Evolutionary conservation across 108 stramenopile species (phyloP).

Genomic region (Halocafeteria seosinensis): DNA sequence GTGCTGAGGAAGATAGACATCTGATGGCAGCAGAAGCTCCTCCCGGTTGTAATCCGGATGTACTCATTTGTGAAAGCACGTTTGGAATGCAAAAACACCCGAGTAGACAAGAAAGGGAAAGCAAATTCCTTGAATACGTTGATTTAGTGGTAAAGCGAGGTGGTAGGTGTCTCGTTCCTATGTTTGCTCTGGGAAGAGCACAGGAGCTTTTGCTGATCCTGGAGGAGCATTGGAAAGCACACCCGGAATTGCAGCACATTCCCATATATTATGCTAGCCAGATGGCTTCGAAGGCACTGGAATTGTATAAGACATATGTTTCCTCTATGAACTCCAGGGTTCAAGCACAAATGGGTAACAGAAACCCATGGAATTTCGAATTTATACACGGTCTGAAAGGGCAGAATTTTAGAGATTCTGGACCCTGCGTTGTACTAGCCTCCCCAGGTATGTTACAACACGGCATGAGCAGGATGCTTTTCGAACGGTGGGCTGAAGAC

Average conservation of each 20-base stretch:
- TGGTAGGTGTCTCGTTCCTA: conserved; percentile 83
- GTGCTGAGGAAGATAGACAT: conserved; percentile 86
- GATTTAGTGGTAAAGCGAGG: conserved; percentile 65
- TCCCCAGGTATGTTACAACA: conserved; percentile 92
- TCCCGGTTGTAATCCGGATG: conserved; percentile 47
- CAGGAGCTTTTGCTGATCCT: conserved; percentile 89
- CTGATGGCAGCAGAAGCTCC: conserved; percentile 90
- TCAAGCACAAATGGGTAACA: conserved; percentile 70
- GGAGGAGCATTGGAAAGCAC: conserved; percentile 90
- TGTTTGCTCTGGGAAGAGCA: conserved; percentile 84
- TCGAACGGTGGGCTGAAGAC: conserved; percentile 88
- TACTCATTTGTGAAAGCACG: conserved; percentile 82
- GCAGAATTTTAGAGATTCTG: conserved; percentile 67
- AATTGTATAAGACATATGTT: conserved; percentile 91
- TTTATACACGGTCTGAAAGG: conserved; percentile 65
- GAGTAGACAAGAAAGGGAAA: conserved; percentile 68
- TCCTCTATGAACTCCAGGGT: conserved; percentile 95
- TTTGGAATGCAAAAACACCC: conserved; percentile 88
- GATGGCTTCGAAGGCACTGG: conserved; percentile 65
- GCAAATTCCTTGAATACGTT: conserved; percentile 68
- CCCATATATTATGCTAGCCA: conserved; percentile 86
- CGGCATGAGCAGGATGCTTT: conserved; percentile 77
- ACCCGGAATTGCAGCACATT: conserved; percentile 73
- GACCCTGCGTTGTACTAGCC: conserved; percentile 84
- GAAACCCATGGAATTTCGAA: conserved; percentile 73